Percentiles rank a stretch among this genome's conserved stretches.
Conservation (phyloP, 768 basidiomycete species). For the Rhodotorula sphaerocarpa region DNA sequence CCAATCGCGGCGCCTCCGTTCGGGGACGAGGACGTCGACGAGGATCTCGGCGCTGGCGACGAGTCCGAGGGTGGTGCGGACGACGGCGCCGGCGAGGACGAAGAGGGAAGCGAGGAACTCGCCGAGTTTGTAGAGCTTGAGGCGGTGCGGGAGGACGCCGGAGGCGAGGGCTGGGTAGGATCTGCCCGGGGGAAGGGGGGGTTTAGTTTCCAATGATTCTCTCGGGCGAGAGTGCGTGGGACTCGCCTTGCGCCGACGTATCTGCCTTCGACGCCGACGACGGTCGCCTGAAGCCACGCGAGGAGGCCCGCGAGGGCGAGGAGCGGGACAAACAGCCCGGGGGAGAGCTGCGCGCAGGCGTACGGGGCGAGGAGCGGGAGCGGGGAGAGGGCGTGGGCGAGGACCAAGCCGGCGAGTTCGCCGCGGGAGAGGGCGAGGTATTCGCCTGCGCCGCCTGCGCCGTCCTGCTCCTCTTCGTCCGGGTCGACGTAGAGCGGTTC, state of each 20-base stretch:
- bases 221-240: not conserved
- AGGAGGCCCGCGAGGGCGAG: slow-evolving; percentile 24
- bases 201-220: too few species aligned
- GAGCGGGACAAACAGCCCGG: slow-evolving; percentile 29
- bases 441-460: not conserved
- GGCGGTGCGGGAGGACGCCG: slow-evolving; percentile 35
- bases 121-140: slow-evolving; percentile 29
- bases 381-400: slow-evolving; percentile 19
- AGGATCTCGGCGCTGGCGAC: slow-evolving; percentile 26
- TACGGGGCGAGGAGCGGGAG: slow-evolving; percentile 24
- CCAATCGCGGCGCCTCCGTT: slow-evolving; percentile 18
- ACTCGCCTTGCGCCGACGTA: slow-evolving; percentile 37
- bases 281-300: slow-evolving; percentile 33
- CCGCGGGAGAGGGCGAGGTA: slow-evolving; percentile 7
- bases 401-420: slow-evolving; percentile 17
- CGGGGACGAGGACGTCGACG: slow-evolving; percentile 21
- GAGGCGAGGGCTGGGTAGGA: slow-evolving; percentile 34
- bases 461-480: too few species aligned
- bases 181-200: not conserved
- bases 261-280: slow-evolving; percentile 32
- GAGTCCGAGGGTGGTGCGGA: slow-evolving; percentile 23
- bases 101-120: slow-evolving; percentile 33
- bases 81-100: slow-evolving; percentile 22
- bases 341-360: slow-evolving; percentile 21
- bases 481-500: too few species aligned